Conservation (phyloP, 2,329 filamentous ascomycete genomes). For the Aspergillus pseudoterreus region DNA sequence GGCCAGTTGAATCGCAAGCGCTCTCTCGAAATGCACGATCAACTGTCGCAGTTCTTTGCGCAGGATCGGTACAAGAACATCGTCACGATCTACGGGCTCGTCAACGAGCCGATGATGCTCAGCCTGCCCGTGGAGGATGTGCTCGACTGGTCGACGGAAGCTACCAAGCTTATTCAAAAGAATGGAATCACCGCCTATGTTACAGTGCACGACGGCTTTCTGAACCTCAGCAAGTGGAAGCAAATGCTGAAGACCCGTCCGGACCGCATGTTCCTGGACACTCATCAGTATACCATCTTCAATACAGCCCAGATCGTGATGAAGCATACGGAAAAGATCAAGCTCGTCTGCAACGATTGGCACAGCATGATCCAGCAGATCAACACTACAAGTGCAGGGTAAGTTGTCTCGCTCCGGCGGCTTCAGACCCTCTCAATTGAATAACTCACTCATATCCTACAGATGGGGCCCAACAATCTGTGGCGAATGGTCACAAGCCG, state of each 20-base stretch:
- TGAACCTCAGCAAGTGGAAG: slow-evolving; percentile 88
- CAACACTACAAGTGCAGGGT: slow-evolving; percentile 68
- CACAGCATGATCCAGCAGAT: slow-evolving; percentile 70
- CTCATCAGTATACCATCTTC: slow-evolving; percentile 98
- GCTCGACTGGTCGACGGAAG: slow-evolving; percentile 72
- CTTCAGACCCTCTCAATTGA: neutral
- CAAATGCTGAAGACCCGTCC: slow-evolving; percentile 69
- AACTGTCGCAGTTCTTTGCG: slow-evolving; percentile 85
- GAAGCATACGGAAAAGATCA: slow-evolving; percentile 76
- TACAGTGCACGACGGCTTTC: slow-evolving; percentile 92
- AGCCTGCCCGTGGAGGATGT: slow-evolving; percentile 63
- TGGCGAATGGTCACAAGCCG: slow-evolving; percentile 96
- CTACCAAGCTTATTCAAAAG: slow-evolving; percentile 66
- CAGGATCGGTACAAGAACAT: slow-evolving; percentile 91
- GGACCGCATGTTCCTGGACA: slow-evolving; percentile 76
- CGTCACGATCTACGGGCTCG: slow-evolving; percentile 86
- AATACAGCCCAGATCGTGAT: slow-evolving; percentile 81
- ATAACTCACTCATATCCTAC: slow-evolving; percentile 7
- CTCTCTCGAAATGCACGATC: slow-evolving; percentile 81
- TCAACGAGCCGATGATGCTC: slow-evolving; percentile 91
- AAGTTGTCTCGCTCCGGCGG: slow-evolving; percentile 13
- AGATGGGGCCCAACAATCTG: slow-evolving; percentile 87
- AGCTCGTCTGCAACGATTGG: slow-evolving; percentile 87
- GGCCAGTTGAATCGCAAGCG: slow-evolving; percentile 74
- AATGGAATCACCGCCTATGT: slow-evolving; percentile 72